phyloP scores from a whole-genome alignment of 306 rosid species.

The Bauhinia variegata region DNA sequence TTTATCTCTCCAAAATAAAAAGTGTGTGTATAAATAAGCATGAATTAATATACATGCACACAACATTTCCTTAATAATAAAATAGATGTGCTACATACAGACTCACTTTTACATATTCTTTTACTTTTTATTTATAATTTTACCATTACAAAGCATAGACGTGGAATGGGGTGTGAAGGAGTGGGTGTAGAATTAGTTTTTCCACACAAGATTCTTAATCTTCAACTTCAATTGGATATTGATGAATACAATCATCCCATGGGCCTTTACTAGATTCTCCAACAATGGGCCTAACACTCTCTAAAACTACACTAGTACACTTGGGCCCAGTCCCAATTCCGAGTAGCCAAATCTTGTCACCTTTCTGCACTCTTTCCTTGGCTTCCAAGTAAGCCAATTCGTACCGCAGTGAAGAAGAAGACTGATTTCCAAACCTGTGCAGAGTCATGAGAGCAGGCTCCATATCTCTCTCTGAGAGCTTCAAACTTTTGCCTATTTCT shows the following conservation, averaged over 20 bases:
- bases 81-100: too few relatives aligned
- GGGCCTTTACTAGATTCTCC: slow-evolving; percentile 61
- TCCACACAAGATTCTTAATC: not conserved
- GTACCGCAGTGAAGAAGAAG: slow-evolving; percentile 82
- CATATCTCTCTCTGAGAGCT: slow-evolving; percentile 61
- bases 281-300: slow-evolving; percentile 50
- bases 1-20: too few relatives aligned
- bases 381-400: slow-evolving; percentile 86
- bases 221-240: slow-evolving; percentile 49
- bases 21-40: too few relatives aligned
- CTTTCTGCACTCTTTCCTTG: slow-evolving; percentile 58
- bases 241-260: slow-evolving; percentile 67
- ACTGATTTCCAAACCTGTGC: slow-evolving; percentile 87
- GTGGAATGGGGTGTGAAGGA: too few relatives aligned
- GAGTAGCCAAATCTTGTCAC: slow-evolving; percentile 68
- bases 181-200: too few relatives aligned
- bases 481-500: slow-evolving; percentile 69
- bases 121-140: too few relatives aligned
- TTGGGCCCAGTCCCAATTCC: slow-evolving; percentile 91
- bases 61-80: too few relatives aligned
- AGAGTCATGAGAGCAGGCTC: slow-evolving; percentile 80
- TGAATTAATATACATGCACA: too few relatives aligned
- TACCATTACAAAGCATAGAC: too few relatives aligned
- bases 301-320: slow-evolving; percentile 61
- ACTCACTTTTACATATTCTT: too few relatives aligned